Percentiles rank a stretch among this genome's conserved stretches.
phyloP scores from a whole-genome alignment of 768 basidiomycete genomes.

The Tylopilus sp. region DNA sequence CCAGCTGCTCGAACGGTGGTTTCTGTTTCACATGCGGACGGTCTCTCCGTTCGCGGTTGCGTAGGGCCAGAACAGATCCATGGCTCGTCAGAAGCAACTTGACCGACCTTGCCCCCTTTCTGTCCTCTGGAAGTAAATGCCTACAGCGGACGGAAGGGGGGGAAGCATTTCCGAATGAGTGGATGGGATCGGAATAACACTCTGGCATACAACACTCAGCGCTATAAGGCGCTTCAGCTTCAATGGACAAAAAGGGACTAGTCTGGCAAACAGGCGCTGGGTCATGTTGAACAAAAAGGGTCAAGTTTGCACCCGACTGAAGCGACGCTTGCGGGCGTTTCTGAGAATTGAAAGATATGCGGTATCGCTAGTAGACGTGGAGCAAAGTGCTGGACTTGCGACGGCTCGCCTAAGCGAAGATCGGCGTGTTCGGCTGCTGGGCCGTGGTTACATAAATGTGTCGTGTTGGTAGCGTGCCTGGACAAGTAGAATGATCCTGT shows the following conservation, averaged over 20 bases:
- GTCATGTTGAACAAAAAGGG: no score
- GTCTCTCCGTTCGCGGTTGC: neutral
- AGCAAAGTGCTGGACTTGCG: neutral
- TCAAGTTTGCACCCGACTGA: neutral
- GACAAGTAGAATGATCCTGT: neutral
- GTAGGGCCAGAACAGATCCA: neutral
- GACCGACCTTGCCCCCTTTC: slow-evolving; percentile 15
- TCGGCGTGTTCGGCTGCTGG: neutral
- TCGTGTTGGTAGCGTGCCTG: neutral
- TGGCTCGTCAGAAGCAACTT: neutral
- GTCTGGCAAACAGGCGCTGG: slow-evolving; percentile 1
- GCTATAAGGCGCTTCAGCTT: neutral
- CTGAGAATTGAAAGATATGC: no score
- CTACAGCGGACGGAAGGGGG: slow-evolving; percentile 27
- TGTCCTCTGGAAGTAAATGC: slow-evolving; percentile 17
- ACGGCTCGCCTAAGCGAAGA: neutral
- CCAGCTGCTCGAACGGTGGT: neutral
- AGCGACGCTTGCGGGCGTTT: neutral
- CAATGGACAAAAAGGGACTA: neutral
- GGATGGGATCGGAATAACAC: neutral
- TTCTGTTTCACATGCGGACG: neutral
- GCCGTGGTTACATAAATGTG: neutral
- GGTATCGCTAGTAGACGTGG: no score
- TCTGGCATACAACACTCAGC: neutral
- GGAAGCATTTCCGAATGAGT: neutral